Evolutionary conservation across 805 yeast genomes (phyloP).

Genomic region (Candida chilensis): DNA sequence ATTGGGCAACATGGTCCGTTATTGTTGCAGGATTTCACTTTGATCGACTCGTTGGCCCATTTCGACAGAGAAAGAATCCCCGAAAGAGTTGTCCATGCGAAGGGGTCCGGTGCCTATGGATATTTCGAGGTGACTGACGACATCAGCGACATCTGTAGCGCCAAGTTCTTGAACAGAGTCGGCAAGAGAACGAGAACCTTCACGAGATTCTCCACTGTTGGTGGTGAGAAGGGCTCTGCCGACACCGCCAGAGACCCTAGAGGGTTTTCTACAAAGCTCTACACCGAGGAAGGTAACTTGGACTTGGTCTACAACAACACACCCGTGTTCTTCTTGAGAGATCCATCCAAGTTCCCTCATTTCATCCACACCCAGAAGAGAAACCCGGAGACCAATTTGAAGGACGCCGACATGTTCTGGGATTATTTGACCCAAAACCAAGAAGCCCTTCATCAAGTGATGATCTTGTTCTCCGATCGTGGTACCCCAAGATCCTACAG

Average conservation of each 20-base stretch:
- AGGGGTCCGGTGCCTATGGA: slow-evolving; percentile 90
- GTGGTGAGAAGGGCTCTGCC: slow-evolving; percentile 76
- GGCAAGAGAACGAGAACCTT: slow-evolving; percentile 75
- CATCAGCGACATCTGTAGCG: slow-evolving; percentile 60
- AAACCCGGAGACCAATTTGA: slow-evolving; percentile 71
- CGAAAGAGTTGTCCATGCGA: slow-evolving; percentile 90
- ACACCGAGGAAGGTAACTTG: slow-evolving; percentile 78
- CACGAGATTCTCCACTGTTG: slow-evolving; percentile 80
- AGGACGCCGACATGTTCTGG: slow-evolving; percentile 81
- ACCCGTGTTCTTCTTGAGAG: slow-evolving; percentile 79
- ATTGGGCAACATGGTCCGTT: slow-evolving; percentile 72
- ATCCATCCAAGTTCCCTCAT: slow-evolving; percentile 79
- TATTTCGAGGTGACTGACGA: slow-evolving; percentile 83
- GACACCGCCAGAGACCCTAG: slow-evolving; percentile 85
- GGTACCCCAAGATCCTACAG: slow-evolving; percentile 74
- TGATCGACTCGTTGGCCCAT: slow-evolving; percentile 77
- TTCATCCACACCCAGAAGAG: slow-evolving; percentile 88
- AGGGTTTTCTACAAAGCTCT: slow-evolving; percentile 73
- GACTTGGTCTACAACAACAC: slow-evolving; percentile 85
- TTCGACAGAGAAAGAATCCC: slow-evolving; percentile 88
- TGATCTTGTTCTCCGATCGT: slow-evolving; percentile 67
- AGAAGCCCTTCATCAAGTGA: slow-evolving; percentile 69
- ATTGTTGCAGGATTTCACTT: slow-evolving; percentile 70
- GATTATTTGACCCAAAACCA: slow-evolving; percentile 68
- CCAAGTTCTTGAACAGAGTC: slow-evolving; percentile 60